Conservation (phyloP, 805 yeast species). For the Schizosaccharomyces cryophilus region DNA sequence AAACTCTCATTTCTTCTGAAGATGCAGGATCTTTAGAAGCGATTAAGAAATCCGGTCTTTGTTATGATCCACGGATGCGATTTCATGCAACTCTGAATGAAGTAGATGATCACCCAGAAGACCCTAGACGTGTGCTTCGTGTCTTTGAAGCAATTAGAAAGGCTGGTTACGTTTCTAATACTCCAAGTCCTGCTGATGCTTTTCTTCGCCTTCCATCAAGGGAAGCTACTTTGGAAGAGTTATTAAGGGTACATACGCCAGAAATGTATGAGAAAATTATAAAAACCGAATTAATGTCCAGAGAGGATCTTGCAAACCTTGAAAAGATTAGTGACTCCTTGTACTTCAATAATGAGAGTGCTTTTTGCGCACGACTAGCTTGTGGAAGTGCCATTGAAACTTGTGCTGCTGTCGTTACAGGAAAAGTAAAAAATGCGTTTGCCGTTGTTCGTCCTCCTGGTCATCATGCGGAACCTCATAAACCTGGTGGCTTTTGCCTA, state of each 20-base stretch:
- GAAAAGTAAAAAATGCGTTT: constrained; percentile 66
- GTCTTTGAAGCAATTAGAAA: constrained; percentile 84
- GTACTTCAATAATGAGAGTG: constrained; percentile 78
- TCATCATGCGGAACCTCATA: constrained; percentile 94
- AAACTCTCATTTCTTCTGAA: background rate
- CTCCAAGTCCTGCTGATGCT: constrained; percentile 32
- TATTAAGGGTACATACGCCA: constrained; percentile 59
- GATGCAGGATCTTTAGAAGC: background rate
- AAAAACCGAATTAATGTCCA: constrained; percentile 51
- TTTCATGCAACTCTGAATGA: constrained; percentile 89
- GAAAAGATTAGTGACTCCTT: constrained; percentile 88
- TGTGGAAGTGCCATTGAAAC: constrained; percentile 97
- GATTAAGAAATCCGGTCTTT: constrained; percentile 54
- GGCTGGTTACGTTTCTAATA: constrained; percentile 43
- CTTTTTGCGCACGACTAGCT: constrained; percentile 62
- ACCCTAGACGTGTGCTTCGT: constrained; percentile 84
- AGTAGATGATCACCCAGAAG: constrained; percentile 98
- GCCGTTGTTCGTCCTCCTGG: constrained; percentile 98
- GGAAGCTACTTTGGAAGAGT: constrained; percentile 71
- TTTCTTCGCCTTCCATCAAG: constrained; percentile 80
- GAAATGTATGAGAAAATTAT: constrained; percentile 56
- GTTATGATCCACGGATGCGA: constrained; percentile 92
- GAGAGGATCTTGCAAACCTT: constrained; percentile 50
- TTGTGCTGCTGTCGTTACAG: constrained; percentile 83
- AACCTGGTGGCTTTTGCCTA: constrained; percentile 91